Base-by-base conservation (phyloP, 2,329 filamentous ascomycete species). In the Phyllosticta citribraziliensis region DNA sequence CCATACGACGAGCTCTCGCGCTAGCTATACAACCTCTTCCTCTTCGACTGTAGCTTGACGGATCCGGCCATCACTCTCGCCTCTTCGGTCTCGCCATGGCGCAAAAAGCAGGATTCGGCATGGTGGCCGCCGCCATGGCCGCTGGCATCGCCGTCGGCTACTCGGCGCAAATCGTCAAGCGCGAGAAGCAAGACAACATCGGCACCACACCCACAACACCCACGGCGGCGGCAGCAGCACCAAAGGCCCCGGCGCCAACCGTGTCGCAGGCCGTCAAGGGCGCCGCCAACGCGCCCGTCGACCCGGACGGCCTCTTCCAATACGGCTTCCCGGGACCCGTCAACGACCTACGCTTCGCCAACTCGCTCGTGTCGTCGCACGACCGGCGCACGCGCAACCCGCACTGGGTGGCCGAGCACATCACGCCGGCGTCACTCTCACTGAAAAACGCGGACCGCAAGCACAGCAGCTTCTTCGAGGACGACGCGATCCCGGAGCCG, bases 361-460 rank as follows among this genome's bases (percentile, higher is more conserved):
- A 84, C 25, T 88, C 90, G 35, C 83, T 97, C 59, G 83, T 92
- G 66, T 96, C 92, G 33, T 87, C 88, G 68, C 99, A 88, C 82
- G 93, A 99, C 77, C 90, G 94, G 27, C 87, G 90, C 64, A 88
- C 86, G 52, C 86, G 92, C 71, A 99, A 99, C 76, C 94, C 94
- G 30, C 83, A 89, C 73, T 99, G 93, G 93, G 94, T 79, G 20
- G 77, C 88, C 65, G 94, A 99, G 79, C 94, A 99, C 80, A 97
- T 99, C 75, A 99, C 94, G 0, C 86, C 91, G 1, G 84, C 85
- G 40, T 97, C 93, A 0, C 83, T 99, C 14, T 81, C 87, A 3
- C 73, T 80, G 57, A 85, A 85, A 65, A 85, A 88, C 64, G 94
- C 84, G 67, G 92, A 97, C 77, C 87, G 94, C 70, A 89, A 90